phyloP scores from a whole-genome alignment of 148 eudicot genomes.

The Beta vulgaris region DNA sequence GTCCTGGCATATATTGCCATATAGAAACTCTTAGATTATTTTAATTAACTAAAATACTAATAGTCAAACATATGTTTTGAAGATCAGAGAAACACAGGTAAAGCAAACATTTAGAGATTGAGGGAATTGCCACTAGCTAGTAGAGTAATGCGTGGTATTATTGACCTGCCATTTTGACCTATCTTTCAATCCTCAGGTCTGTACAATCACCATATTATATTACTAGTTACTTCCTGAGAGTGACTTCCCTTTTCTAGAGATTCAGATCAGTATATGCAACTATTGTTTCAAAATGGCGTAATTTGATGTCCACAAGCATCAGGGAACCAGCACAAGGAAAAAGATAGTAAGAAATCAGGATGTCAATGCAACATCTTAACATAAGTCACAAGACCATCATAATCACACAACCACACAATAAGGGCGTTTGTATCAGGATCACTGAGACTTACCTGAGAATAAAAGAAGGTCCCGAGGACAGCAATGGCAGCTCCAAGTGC shows the following conservation, averaged over 20 bases:
- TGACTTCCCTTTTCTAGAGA: neutral
- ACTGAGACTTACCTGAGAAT: conserved; percentile 57
- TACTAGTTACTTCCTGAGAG: neutral
- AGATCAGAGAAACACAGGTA: too few species aligned
- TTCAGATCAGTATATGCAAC: neutral
- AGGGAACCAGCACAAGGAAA: neutral
- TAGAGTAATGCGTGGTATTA: too few species aligned
- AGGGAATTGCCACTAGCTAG: too few species aligned
- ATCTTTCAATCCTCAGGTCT: neutral
- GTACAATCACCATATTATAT: neutral
- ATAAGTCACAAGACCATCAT: neutral
- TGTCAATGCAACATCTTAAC: neutral
- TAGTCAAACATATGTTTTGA: too few species aligned
- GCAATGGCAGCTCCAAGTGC: conserved; percentile 92
- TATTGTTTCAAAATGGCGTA: neutral
- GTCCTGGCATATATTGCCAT: too few species aligned
- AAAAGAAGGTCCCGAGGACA: conserved; percentile 77
- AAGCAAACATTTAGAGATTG: too few species aligned
- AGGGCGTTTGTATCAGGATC: neutral
- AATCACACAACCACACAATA: neutral
- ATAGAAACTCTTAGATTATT: too few species aligned
- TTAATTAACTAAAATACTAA: too few species aligned
- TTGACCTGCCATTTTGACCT: neutral
- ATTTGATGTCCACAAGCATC: neutral
- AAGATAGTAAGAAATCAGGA: neutral